Evolutionary conservation across 257 asterid genomes (phyloP).

Genomic region (Penstemon newberryi): DNA sequence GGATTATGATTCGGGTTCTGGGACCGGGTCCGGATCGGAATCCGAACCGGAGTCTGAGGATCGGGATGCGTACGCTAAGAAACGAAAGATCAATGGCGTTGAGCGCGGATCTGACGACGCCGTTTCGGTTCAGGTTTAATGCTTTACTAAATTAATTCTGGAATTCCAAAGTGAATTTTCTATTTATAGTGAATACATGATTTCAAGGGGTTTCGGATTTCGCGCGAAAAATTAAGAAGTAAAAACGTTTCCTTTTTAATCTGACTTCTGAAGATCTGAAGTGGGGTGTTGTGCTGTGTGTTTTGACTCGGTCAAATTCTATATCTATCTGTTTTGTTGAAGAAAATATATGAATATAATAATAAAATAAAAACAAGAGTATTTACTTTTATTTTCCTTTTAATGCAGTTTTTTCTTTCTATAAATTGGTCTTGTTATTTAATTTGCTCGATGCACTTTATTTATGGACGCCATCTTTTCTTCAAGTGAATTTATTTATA

Average conservation of each 20-base stretch:
- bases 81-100: slow-evolving; percentile 50
- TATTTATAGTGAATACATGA: slow-evolving; percentile 43
- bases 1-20: slow-evolving; percentile 57
- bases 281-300: slow-evolving; percentile 42
- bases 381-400: slow-evolving; percentile 29
- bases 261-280: slow-evolving; percentile 56
- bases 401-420: slow-evolving; percentile 29
- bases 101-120: slow-evolving; percentile 75
- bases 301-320: slow-evolving; percentile 60
- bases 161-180: slow-evolving; percentile 29
- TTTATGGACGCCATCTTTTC: slow-evolving; percentile 23
- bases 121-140: slow-evolving; percentile 51
- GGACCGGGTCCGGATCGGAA: slow-evolving; percentile 40
- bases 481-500: slow-evolving; percentile 21
- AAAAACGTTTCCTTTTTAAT: slow-evolving; percentile 30
- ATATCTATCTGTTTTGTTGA: slow-evolving; percentile 16
- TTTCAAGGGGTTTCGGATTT: slow-evolving; percentile 45
- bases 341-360: not conserved
- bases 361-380: slow-evolving; percentile 13
- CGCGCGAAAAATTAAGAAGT: slow-evolving; percentile 51
- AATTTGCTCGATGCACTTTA: slow-evolving; percentile 30
- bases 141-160: slow-evolving; percentile 2
- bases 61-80: slow-evolving; percentile 40
- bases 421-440: slow-evolving; percentile 29
- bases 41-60: slow-evolving; percentile 45